phyloP scores from a whole-genome alignment of 2,329 filamentous ascomycete species.

The Botrytis cinerea region DNA sequence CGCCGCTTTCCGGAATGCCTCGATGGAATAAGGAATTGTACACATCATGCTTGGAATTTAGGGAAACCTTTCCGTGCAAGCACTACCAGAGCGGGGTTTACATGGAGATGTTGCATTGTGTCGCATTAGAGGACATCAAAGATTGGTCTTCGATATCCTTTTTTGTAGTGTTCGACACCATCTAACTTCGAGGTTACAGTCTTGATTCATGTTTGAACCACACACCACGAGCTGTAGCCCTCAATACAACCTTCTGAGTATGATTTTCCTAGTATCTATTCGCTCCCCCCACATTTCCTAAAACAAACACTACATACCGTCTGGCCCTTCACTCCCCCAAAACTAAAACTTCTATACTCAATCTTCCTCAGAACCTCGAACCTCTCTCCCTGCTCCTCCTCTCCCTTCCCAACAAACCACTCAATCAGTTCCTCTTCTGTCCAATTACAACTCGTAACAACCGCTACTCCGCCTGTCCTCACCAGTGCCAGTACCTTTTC shows the following conservation, averaged over 20 bases:
- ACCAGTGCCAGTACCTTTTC: constrained; percentile 68
- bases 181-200: neutral
- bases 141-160: too few species aligned
- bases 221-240: neutral
- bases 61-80: neutral
- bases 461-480: constrained; percentile 68
- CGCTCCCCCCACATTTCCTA: constrained; percentile 45
- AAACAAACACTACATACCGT: constrained; percentile 89
- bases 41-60: neutral
- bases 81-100: neutral
- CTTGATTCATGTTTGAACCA: neutral
- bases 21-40: neutral
- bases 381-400: constrained; percentile 27
- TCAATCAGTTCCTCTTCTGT: constrained; percentile 79
- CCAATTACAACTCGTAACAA: constrained; percentile 98
- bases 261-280: neutral
- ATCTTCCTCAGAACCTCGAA: constrained; percentile 64
- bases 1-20: neutral
- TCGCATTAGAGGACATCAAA: neutral
- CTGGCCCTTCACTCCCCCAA: constrained; percentile 85
- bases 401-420: constrained; percentile 70
- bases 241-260: neutral
- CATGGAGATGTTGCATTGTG: neutral
- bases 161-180: too few species aligned
- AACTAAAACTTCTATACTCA: constrained; percentile 83